Percentiles rank a stretch among this genome's conserved stretches.
Evolutionary conservation across 805 yeast genomes (phyloP).

Genomic region (Crinitomyces ghanaensis): DNA sequence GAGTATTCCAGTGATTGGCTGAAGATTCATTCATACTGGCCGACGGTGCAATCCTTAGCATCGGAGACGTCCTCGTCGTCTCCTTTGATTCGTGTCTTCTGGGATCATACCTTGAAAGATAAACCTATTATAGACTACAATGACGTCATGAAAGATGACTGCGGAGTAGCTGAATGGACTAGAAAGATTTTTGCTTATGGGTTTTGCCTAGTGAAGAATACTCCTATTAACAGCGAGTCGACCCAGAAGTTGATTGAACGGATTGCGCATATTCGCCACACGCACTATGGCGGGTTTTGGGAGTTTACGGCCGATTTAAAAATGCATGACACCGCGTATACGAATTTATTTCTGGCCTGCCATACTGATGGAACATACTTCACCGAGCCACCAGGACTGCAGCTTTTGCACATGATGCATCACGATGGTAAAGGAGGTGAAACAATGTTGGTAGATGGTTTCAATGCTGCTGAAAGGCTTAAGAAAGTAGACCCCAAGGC

Average conservation of each 20-base stretch:
- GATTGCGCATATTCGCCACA: constrained; percentile 49
- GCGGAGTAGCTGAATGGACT: constrained; percentile 46
- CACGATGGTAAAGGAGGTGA: constrained; percentile 58
- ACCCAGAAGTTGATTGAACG: constrained; percentile 47
- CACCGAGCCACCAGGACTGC: constrained; percentile 63
- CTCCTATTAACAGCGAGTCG: constrained; percentile 47
- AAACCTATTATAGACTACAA: constrained; percentile 42
- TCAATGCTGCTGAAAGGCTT: constrained; percentile 44
- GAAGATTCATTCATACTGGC: constrained; percentile 40
- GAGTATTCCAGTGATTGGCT: constrained; percentile 34
- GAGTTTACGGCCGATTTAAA: constrained; percentile 61
- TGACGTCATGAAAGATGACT: constrained; percentile 33
- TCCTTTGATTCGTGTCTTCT: constrained; percentile 28
- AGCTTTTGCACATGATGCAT: constrained; percentile 49
- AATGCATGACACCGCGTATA: constrained; percentile 61
- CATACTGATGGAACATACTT: constrained; percentile 72
- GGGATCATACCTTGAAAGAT: constrained; percentile 37
- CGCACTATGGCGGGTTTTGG: constrained; percentile 77
- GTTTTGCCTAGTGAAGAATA: constrained; percentile 48
- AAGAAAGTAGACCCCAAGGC: constrained; percentile 37
- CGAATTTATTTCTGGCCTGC: constrained; percentile 49
- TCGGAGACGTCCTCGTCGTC: constrained; percentile 19
- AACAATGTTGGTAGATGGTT: constrained; percentile 57
- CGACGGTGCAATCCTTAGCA: constrained; percentile 35
- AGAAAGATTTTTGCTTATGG: constrained; percentile 45